Percentiles rank a stretch among this genome's conserved stretches.
Conservation (phyloP, 2,329 filamentous ascomycete genomes). For the Colletotrichum orchidophilum region DNA sequence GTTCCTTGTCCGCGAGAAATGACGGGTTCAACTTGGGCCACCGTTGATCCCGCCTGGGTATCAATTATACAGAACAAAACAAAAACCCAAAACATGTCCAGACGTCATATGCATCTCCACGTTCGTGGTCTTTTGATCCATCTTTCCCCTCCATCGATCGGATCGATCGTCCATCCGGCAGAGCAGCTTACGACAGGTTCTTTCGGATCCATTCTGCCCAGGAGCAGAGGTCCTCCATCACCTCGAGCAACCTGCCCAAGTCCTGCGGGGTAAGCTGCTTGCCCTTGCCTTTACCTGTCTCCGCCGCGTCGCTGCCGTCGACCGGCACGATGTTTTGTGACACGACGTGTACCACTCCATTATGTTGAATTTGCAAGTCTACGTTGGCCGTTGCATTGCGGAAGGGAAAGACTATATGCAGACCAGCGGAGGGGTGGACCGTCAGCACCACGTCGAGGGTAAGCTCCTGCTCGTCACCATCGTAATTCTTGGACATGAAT, state of each 20-base stretch:
- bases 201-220: constrained; percentile 64
- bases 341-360: constrained; percentile 66
- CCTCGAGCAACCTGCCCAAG: constrained; percentile 56
- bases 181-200: constrained; percentile 23
- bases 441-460: constrained; percentile 63
- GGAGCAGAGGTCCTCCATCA: constrained; percentile 60
- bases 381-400: constrained; percentile 59
- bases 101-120: background rate
- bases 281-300: constrained; percentile 39
- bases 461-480: constrained; percentile 34
- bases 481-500: constrained; percentile 40
- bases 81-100: background rate
- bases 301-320: constrained; percentile 23
- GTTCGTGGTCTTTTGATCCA: background rate
- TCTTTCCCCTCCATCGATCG: background rate
- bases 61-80: constrained; percentile 32
- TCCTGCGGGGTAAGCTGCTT: constrained; percentile 51
- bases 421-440: constrained; percentile 57
- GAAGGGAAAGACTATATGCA: constrained; percentile 66
- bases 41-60: constrained; percentile 14
- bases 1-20: background rate
- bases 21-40: background rate
- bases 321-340: constrained; percentile 63
- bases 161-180: background rate
- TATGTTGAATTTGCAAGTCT: constrained; percentile 66